Evolutionary conservation across 371 early-diverging fungal genomes (phyloP).

Genomic region (Rhizopus delemar): DNA sequence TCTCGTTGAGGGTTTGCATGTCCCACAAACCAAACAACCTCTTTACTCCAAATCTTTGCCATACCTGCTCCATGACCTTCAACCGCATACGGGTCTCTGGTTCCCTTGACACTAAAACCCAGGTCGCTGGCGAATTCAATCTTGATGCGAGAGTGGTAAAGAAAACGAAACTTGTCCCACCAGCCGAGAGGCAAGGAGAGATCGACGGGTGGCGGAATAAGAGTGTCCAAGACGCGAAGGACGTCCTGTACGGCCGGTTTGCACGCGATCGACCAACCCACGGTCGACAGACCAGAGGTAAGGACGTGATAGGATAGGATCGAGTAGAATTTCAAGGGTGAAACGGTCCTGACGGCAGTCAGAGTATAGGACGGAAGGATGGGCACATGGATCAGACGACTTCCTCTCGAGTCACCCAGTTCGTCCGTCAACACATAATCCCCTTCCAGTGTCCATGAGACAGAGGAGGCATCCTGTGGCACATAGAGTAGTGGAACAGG

Average conservation of each 20-base stretch:
- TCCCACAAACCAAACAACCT: constrained; percentile 42
- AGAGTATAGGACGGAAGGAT: constrained; percentile 31
- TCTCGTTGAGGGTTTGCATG: constrained; percentile 45
- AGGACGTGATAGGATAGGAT: constrained; percentile 38
- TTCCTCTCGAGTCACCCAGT: constrained; percentile 27
- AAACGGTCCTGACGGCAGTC: constrained; percentile 46
- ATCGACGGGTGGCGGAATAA: constrained; percentile 58
- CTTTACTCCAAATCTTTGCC: constrained; percentile 44
- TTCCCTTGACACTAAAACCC: constrained; percentile 33
- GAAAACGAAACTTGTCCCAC: constrained; percentile 72
- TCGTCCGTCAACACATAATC: constrained; percentile 35
- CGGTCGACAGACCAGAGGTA: constrained; percentile 22
- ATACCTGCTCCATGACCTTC: constrained; percentile 31
- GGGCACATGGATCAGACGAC: constrained; percentile 17
- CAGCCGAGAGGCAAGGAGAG: constrained; percentile 63
- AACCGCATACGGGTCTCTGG: constrained; percentile 33
- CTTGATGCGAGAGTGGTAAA: constrained; percentile 53
- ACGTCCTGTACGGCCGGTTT: constrained; percentile 65
- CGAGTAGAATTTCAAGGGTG: constrained; percentile 64
- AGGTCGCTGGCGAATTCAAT: constrained; percentile 54
- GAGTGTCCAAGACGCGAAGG: constrained; percentile 51
- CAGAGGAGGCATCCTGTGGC: constrained; percentile 21
- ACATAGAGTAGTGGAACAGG: constrained; percentile 53
- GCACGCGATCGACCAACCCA: constrained; percentile 56
- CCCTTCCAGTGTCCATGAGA: constrained; percentile 31